Base-by-base conservation (phyloP, 495 filamentous ascomycete species). In the Aspergillus cristatus region DNA sequence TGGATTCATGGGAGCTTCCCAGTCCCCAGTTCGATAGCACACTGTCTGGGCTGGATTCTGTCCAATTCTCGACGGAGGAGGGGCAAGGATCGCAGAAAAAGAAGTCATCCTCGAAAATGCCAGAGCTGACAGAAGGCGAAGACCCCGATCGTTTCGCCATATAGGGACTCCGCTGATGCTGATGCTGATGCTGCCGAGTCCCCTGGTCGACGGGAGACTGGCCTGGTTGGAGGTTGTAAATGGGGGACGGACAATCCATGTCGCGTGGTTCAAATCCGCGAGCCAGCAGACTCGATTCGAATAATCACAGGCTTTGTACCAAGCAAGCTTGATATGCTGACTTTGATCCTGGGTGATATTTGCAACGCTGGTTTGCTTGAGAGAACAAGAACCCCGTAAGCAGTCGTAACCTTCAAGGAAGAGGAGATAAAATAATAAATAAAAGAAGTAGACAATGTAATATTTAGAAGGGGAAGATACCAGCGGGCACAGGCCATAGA, bases 201-300 rank as follows among this genome's bases (percentile, higher is more conserved):
- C 38, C 46, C 45, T 50, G 55, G 42, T 46, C 48, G 42, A 47
- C 51, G 47, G 60, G 37, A 28, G 53, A 41, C 32, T 54, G 50
- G 42, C 43, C 48, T 34, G 47, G 20, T 32, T 40, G 38, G 17
- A 42, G 48, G 29, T 38, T 37, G 34, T 46, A 38, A 22, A 48
- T 35, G 17, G 38, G 22, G 16, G 44, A 39, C 26, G 53, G 51
- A 26, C 15, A 43, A 37, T 58, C 42, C 58, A 62, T 62, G 14
- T 46, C 31, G n/a, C n/a, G 42, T 8, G 22, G 24, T 26, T 14
- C 28, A 30, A 11, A 30, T 30, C 20, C 20, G 4, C 4, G 20
- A 24, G 4, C 4, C 4, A 24, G 20, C 8, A 8, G 20, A 8
- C 20, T 24, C 8, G 8, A 24, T 24, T 24, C 20, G 20, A 24